Percentiles rank a stretch among this genome's conserved stretches.
phyloP scores from a whole-genome alignment of 306 rosid genomes.

The Corylus avellana region DNA sequence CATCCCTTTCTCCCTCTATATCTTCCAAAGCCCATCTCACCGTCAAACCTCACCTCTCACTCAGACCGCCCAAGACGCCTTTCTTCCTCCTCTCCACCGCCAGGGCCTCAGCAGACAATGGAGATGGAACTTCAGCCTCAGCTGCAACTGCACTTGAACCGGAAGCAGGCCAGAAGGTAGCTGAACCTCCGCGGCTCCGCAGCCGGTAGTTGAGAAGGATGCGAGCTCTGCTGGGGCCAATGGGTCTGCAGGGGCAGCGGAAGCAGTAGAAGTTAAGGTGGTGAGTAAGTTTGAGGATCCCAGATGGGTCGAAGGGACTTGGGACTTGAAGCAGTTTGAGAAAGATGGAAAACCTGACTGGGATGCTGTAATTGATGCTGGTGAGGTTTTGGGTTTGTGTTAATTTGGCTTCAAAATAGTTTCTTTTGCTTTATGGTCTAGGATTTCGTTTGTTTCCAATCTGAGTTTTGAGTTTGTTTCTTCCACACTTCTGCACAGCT shows the following conservation, averaged over 20 bases:
- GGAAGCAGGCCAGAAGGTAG: conserved; percentile 26
- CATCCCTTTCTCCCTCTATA: conserved; percentile 48
- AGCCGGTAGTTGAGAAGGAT: conserved; percentile 24
- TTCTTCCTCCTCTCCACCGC: conserved; percentile 22
- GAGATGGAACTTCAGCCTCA: conserved; percentile 42
- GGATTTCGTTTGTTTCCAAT: background rate
- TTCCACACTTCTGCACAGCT: too few species aligned
- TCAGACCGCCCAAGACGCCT: conserved; percentile 39
- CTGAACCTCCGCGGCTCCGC: conserved; percentile 31
- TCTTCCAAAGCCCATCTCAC: conserved; percentile 35
- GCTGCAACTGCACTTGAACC: conserved; percentile 39
- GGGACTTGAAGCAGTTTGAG: conserved; percentile 92
- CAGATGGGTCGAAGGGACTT: conserved; percentile 85
- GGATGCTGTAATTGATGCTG: conserved; percentile 98
- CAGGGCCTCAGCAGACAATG: conserved; percentile 61
- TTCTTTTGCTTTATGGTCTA: background rate
- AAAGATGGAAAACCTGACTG: conserved; percentile 75
- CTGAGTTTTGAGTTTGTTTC: background rate
- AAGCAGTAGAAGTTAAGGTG: conserved; percentile 38
- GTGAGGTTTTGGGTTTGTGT: conserved; percentile 41
- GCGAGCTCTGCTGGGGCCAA: conserved; percentile 44
- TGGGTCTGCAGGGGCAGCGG: conserved; percentile 48
- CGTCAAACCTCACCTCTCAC: conserved; percentile 33
- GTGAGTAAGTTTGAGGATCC: conserved; percentile 52
- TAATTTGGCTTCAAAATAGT: background rate